Evolutionary conservation across 2,329 filamentous ascomycete species (phyloP), one percentile per base, ranked within the genome.

Genomic region (Xylariaceae sp.): DNA sequence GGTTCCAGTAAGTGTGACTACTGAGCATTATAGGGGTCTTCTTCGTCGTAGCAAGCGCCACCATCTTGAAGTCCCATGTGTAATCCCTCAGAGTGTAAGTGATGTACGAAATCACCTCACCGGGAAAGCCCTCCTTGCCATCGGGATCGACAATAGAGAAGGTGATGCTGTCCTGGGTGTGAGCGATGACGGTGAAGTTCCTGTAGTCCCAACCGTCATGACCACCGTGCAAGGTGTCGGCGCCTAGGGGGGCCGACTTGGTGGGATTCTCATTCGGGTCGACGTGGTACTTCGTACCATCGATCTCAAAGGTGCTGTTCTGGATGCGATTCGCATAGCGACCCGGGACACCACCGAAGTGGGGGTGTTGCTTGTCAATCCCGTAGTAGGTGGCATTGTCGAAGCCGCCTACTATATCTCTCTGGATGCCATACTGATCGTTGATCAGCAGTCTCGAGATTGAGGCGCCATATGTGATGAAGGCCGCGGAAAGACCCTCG

Each of bases 11-110:
- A 6, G 83, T 84, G 77, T 89, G 79, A 65, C 77, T 81, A 70
- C 82, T 89, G 59, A 93, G 80, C 89, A 93, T 92, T 72, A 93
- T 90, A 53, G 89, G 89, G 4, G 89, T 92, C 76, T 86, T 87
- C 75, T 89, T 84, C 35, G 87, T 89, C 7, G 86, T 85, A 2
- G 88, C 78, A 57, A 88, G 73, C 47, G 88, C 89, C 11, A 86
- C 76, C 79, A 92, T 90, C 74, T 84, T 87, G 67, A 91, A 79
- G 69, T 89, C 80, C 88, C 88, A 92, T 52, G 84, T 82, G 71
- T 81, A 78, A 34, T 85, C 82, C 3, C 78, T 79, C 55, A 92
- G 72, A 0, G 86, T 87, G 74, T 92, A 93, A 3, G 88, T 91
- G 62, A 91, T 80, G 72, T 88, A 85, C 60, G 86, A 86, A 53